These are phyloP conservation scores for Saccharomycopsis malanga DNA, from an alignment of 805 yeast genomes.

Conservation along the genomic window DNA sequence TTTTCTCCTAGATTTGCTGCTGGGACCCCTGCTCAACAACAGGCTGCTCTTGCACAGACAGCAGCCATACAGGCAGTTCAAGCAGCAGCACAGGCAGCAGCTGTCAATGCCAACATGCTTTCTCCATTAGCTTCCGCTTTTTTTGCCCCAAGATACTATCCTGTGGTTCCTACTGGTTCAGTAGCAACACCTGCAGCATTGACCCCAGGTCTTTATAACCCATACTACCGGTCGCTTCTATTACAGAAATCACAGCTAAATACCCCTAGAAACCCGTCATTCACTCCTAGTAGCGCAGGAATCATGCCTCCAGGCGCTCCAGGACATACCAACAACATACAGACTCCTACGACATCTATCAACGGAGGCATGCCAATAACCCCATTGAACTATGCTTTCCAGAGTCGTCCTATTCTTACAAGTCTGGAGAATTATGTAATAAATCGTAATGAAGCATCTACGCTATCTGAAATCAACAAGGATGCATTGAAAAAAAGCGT, in stretches of 20 bases:
- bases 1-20: neutral
- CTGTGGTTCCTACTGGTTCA: slow-evolving; percentile 10
- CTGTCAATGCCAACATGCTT: slow-evolving; percentile 20
- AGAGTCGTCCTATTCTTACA: slow-evolving; percentile 4
- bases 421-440: slow-evolving; percentile 18
- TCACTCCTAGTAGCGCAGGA: neutral
- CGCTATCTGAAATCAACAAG: slow-evolving; percentile 7
- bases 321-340: neutral
- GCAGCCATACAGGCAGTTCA: slow-evolving; percentile 21
- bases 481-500: neutral
- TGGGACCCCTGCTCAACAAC: neutral
- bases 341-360: slow-evolving; percentile 5
- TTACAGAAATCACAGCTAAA: neutral
- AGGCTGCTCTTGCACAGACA: neutral
- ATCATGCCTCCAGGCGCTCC: neutral
- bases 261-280: slow-evolving; percentile 9
- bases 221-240: slow-evolving; percentile 14
- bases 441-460: slow-evolving; percentile 11
- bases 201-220: slow-evolving; percentile 14
- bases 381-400: slow-evolving; percentile 19
- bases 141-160: slow-evolving; percentile 22
- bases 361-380: slow-evolving; percentile 15
- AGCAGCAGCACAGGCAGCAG: slow-evolving; percentile 15
- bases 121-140: slow-evolving; percentile 13
- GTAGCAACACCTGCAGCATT: slow-evolving; percentile 11